Base-by-base conservation (phyloP, 305 asterid species). In the Rubia peregrina region DNA sequence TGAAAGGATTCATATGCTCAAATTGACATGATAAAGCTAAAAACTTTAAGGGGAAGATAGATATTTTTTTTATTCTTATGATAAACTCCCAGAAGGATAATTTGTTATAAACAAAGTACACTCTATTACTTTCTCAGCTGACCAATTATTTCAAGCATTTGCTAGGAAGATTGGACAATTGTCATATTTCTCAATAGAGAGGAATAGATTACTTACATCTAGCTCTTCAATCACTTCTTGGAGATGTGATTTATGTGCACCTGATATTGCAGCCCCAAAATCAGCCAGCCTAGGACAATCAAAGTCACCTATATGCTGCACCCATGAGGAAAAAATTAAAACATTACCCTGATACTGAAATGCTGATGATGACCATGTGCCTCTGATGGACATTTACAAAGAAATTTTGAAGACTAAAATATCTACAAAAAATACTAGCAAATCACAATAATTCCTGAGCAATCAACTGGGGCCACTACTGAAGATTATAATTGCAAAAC, bases 241-340 rank as follows among this genome's bases (percentile, higher is more conserved):
- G 79, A 96, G 85, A 68, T 87, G 98, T 61, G 74, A 75, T 82
- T 90, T 90, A 78, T 90, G 87, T 77, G 95, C 98, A 73, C 98
- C 99, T 66, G 97, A 90, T 85, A 95, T 91, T 74, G 99, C 98
- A 49, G 99, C 97, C 70, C 99, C 99, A 83, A 95, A 95, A 85
- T 95, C 99, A 70, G 99, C 99, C 78, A 95, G 89, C 83, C 96
- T 92, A 68, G 99, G 92, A 82, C 86, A 84, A 72, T 92, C 92
- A 78, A 95, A 95, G 77, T 95, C 99, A 44, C 99, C 98, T 60
- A 95, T 83, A 76, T 91, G 97, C 99, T 95, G 96, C 84, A 83
- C 51, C 44, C 76, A 61, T 78, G 51, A 78, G 77, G 62, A 77
- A 51, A 9, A 51, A 76, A 65, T 76, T 69, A 75, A 71, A 75